Evolutionary conservation across 2,329 filamentous ascomycete genomes (phyloP), one percentile per base, ranked within the genome.

Genomic region (Bipolaris oryzae): DNA sequence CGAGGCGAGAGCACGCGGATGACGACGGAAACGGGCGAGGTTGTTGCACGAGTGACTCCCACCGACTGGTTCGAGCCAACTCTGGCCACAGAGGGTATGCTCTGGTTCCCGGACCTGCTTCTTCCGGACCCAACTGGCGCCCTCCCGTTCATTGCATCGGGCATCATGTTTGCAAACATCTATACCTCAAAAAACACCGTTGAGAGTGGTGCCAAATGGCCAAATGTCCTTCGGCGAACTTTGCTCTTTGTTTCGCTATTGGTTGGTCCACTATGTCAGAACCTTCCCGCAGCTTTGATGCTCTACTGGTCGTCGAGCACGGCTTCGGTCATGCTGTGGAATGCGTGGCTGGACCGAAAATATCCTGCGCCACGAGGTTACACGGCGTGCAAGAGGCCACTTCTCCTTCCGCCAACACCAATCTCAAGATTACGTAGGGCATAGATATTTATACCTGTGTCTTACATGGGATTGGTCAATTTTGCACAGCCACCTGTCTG

Each of bases 71-170:
- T 81, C 31, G 82, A 86, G 61, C 79, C 80, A 3, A 78, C 80
- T 4, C 73, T 88, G 15, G 78, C 80, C 5, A 78, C 70, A 7
- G 85, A 87, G 73, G 85, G 85, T n/a, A 78, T 81, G 3, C 75
- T 86, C 1, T 89, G 85, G 85, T 87, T 87, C 53, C 78, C 81
- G 1, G 79, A 88, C 67, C 78, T 89, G 13, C 74, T 84, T 5
- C 66, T 78, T 0, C 74, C 82, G 7, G 86, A 88, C 62, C 78
- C 84, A 0, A 79, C 78, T 2, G 73, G 80, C 2, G 61, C 77
- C 2, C 75, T 87, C 1, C 83, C 84, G 0, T 75, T 80, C 38
- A 55, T 81, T 3, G 74, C 85, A 20, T 81, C 80, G 0, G 76
- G 72, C 0, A 74, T 80, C 4, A 81, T 86, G 55, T 70, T 85